Percentiles rank a stretch among this genome's conserved stretches.
These are phyloP conservation scores for Hypoxylon perforatum DNA, from an alignment of 495 filamentous ascomycete genomes.

Conservation along the genomic window DNA sequence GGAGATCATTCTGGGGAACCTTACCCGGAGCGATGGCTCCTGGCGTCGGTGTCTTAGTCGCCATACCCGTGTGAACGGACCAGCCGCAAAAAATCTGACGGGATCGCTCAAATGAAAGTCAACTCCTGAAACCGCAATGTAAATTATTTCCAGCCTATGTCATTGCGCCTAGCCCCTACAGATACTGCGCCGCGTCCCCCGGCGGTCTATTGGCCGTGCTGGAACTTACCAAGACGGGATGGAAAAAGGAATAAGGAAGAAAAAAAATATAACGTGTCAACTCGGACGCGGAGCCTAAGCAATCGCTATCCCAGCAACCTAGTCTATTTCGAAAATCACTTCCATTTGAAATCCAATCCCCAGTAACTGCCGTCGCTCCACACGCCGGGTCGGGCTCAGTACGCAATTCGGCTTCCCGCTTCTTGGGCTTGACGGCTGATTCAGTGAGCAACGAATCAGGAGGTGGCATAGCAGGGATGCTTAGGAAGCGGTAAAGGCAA, in stretches of 20 bases:
- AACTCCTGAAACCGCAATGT: conserved; percentile 5
- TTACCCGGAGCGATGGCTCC: conserved; percentile 4
- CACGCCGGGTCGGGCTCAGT: neutral
- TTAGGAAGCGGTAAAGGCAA: neutral
- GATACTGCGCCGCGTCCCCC: neutral
- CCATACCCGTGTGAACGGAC: conserved; percentile 6
- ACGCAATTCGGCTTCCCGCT: conserved; percentile 1
- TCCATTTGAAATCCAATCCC: neutral
- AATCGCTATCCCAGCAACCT: neutral
- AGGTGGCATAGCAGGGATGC: conserved; percentile 26
- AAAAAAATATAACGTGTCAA: conserved; percentile 5
- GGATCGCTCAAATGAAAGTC: neutral
- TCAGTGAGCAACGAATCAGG: conserved; percentile 1
- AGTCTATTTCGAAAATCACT: neutral
- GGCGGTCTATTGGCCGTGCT: conserved; percentile 7
- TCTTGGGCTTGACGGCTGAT: conserved; percentile 6
- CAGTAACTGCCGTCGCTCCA: neutral
- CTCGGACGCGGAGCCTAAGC: neutral
- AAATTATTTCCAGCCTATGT: neutral
- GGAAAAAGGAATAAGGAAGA: conserved; percentile 17
- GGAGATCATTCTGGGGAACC: conserved; percentile 37
- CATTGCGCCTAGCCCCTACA: conserved; percentile 4
- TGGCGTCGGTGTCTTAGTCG: conserved; percentile 22
- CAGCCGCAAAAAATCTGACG: conserved; percentile 16
- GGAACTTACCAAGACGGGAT: conserved; percentile 16